phyloP scores from a whole-genome alignment of 371 early-diverging fungal genomes.

The Phascolomyces articulosus region DNA sequence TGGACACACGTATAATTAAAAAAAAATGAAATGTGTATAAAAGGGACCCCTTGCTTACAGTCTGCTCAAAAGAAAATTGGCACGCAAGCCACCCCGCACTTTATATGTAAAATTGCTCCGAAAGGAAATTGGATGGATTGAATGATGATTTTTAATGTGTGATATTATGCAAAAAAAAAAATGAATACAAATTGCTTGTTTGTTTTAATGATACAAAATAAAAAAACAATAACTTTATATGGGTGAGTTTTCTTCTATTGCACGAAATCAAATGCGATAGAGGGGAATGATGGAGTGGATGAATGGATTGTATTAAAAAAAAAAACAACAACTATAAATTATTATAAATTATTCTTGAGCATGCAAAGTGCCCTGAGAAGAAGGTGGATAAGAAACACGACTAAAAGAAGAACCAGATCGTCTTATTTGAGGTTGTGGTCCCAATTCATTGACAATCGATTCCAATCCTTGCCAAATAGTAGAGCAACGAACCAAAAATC shows the following conservation, averaged over 20 bases:
- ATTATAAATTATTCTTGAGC: conserved; percentile 5
- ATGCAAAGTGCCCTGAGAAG: background rate
- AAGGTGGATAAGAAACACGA: background rate
- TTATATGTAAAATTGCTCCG: background rate
- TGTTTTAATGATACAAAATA: no score
- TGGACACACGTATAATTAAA: background rate
- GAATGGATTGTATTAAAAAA: no score
- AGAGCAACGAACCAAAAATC: conserved; percentile 22
- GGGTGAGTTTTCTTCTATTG: no score
- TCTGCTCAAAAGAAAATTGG: background rate
- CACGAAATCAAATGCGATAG: no score
- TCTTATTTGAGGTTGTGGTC: conserved; percentile 6
- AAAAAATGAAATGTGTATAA: conserved; percentile 6
- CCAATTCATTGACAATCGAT: conserved; percentile 16
- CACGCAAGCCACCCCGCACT: background rate
- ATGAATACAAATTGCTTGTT: no score
- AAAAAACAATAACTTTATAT: no score
- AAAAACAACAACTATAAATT: no score
- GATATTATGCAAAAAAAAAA: no score
- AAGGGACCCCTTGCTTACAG: background rate
- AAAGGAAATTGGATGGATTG: no score
- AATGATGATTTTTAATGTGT: no score
- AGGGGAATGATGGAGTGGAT: no score
- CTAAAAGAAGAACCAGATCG: background rate
- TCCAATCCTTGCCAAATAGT: conserved; percentile 23